Percentiles rank a stretch among this genome's conserved stretches.
These are phyloP conservation scores for Hypoxylon rubiginosum DNA, from an alignment of 2,329 filamentous ascomycete genomes.

Conservation along the genomic window DNA sequence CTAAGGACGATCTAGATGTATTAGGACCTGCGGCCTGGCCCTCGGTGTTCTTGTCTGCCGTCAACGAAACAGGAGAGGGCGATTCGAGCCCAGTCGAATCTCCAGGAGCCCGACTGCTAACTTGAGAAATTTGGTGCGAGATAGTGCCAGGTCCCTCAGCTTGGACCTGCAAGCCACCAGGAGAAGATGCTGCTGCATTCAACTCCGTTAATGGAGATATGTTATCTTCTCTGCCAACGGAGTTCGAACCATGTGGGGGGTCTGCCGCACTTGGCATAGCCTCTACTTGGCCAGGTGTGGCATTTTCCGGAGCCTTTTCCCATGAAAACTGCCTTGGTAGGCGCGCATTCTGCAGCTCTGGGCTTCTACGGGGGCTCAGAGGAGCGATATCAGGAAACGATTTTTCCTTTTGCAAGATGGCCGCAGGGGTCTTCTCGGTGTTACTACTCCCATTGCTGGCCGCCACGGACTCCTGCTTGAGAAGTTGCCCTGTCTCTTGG, in stretches of 20 bases:
- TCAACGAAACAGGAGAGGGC: conserved; percentile 60
- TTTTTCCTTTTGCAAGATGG: conserved; percentile 15
- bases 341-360: conserved; percentile 21
- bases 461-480: conserved; percentile 42
- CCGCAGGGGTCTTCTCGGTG: background rate
- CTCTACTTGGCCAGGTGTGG: conserved; percentile 28
- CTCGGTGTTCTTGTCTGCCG: conserved; percentile 48
- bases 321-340: conserved; percentile 58
- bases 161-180: conserved; percentile 36
- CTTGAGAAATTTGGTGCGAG: conserved; percentile 56
- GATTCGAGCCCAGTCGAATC: conserved; percentile 53
- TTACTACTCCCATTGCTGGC: conserved; percentile 8
- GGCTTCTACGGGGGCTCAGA: conserved; percentile 38
- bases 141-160: conserved; percentile 39
- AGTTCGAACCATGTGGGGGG: conserved; percentile 16
- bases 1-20: conserved; percentile 55
- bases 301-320: conserved; percentile 54
- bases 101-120: conserved; percentile 52
- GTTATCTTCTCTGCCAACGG: conserved; percentile 2
- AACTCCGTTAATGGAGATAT: conserved; percentile 6
- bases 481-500: conserved; percentile 47
- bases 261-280: conserved; percentile 20
- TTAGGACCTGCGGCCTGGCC: conserved; percentile 29
- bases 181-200: conserved; percentile 7
- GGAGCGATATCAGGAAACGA: conserved; percentile 41